Evolutionary conservation across 768 basidiomycete genomes (phyloP), one percentile per base, ranked within the genome.

Genomic region (Tulasnella sp.): DNA sequence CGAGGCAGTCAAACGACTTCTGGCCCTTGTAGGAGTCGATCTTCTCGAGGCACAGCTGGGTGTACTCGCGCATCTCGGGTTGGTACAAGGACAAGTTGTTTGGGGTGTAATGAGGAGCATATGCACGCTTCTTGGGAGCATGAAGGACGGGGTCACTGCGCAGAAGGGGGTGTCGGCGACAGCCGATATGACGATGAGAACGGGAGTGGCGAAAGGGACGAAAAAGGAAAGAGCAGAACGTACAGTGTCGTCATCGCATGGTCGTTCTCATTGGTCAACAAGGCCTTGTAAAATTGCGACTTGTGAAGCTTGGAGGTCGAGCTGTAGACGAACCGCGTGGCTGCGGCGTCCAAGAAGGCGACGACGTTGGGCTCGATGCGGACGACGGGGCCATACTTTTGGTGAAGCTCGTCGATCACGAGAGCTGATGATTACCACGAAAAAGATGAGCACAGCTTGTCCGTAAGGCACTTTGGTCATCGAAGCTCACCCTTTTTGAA

Each of bases 181-280:
- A 75, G 74, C 42, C 46, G 13, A 4, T 35, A 35, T 35, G 35
- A 57, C 15, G 26, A 29, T n/a, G n/a, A 13, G 44, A 44, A 18
- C 44, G 16, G 15, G 15, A n/a, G 44, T 44, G 44, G 44, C 44
- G 44, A 16, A 16, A 7, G 42, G 42, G 42, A 42, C 42, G 10
- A 42, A 18, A 55, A 48, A 35, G 74, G 32, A 42, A 39, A 42
- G 35, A 44, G 35, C 35, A 37, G 74, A 10, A 46, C 74, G 42
- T 39, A 76, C 75, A 76, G 55, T 6, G 75, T 76, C 5, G 75
- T 61, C 75, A 76, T 76, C 11, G 75, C 75, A 61, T 76, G 75
- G 44, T 76, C 75, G 57, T 76, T 76, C 39, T 76, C 55, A 39
- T 76, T 76, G 51, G 75, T 76, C 75, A 57, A 57, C 29, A 76